Conservation (phyloP, 2,329 filamentous ascomycete genomes). For the Pyricularia sp. region DNA sequence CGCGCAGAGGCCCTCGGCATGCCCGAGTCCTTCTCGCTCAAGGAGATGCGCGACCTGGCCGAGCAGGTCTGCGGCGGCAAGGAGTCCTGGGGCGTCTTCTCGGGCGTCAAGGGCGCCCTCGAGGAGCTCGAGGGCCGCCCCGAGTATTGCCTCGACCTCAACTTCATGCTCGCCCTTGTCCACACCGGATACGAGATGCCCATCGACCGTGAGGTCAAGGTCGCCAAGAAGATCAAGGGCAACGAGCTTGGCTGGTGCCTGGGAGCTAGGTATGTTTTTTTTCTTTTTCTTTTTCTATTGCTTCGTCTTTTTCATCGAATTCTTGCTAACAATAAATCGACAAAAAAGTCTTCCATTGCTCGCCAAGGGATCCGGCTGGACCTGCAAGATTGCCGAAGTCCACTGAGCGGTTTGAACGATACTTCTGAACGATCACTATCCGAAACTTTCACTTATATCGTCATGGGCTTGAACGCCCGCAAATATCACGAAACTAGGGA, state of each 20-base stretch:
- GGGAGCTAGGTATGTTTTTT: slow-evolving; percentile 65
- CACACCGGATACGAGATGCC: slow-evolving; percentile 98
- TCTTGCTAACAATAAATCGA: slow-evolving; percentile 20
- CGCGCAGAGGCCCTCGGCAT: slow-evolving; percentile 88
- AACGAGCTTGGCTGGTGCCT: slow-evolving; percentile 98
- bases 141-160: slow-evolving; percentile 88
- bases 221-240: slow-evolving; percentile 96
- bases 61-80: slow-evolving; percentile 73
- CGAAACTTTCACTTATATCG: background rate
- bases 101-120: slow-evolving; percentile 61
- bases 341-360: slow-evolving; percentile 65
- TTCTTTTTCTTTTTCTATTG: background rate
- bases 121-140: slow-evolving; percentile 70
- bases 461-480: background rate
- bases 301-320: background rate
- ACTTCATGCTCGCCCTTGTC: slow-evolving; percentile 86
- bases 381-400: slow-evolving; percentile 72
- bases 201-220: slow-evolving; percentile 87
- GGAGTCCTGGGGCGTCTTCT: slow-evolving; percentile 67
- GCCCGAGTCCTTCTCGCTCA: slow-evolving; percentile 92
- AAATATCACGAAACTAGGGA: background rate
- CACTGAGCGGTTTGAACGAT: slow-evolving; percentile 22
- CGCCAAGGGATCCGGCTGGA: slow-evolving; percentile 72
- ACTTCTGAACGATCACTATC: background rate
- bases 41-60: slow-evolving; percentile 78